Base-by-base conservation (phyloP, 2,329 filamentous ascomycete genomes). In the Xylariaceae sp. region DNA sequence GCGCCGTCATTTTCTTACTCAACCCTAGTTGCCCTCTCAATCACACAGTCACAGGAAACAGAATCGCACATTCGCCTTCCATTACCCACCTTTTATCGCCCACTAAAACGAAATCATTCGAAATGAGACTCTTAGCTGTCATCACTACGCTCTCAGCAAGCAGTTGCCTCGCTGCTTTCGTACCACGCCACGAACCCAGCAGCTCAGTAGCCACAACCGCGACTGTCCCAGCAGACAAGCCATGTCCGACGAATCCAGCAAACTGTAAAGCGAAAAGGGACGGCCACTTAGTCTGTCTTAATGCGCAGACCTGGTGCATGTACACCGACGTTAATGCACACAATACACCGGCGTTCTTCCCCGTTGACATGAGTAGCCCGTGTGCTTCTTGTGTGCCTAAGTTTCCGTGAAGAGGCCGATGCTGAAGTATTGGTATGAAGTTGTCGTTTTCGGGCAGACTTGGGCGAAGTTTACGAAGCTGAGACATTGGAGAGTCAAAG, bases 251-350 rank as follows among this genome's bases (percentile, higher is more conserved):
- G 31, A 43, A 42, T n/a, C 55, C 55, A 10, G 42, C 38, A 11
- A 45, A 49, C 35, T 58, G 55, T 15, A 47, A 49, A 15, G 19
- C 46, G 2, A 52, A 12, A 14, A 11, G 47, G 9, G 47, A 52
- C 45, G 55, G 55, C 1, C 48, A 48, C 43, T 17, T 58, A 17
- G 17, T 58, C 45, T 58, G 55, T 41, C 55, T 58, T 27, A 52
- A 53, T n/a, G n/a, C 47, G 10, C 48, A 46, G 46, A 55, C 53
- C 5, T 58, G 55, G 55, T 58, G 55, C 40, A 6, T 43, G 32
- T 58, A 58, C 45, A 54, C 45, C 11, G 55, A 56, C 10, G 22
- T 27, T 22, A 12, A 48, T 19, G 42, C 51, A 5, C 53, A 47
- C 22, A 35, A 36, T 6, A 56, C 53, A 39, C 55, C 55, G 14